These are phyloP conservation scores for Sphagnurus paluster DNA, from an alignment of 1,284 basidiomycete species.

Conservation along the genomic window DNA sequence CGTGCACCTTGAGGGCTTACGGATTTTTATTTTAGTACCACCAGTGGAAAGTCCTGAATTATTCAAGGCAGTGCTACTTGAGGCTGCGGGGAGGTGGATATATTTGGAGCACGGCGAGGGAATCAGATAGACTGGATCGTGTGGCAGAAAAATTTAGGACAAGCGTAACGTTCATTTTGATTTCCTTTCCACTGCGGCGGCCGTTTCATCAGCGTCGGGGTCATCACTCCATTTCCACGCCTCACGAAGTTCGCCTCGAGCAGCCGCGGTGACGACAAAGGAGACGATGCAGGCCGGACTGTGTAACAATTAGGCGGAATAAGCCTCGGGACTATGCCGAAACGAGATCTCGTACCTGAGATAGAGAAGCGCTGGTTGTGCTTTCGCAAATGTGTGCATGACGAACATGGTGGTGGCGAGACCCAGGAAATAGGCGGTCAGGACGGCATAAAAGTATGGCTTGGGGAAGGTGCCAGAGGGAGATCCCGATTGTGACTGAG, in stretches of 20 bases:
- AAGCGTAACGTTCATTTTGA: constrained; percentile 7
- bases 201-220: constrained; percentile 24
- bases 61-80: too few relatives aligned
- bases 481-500: constrained; percentile 21
- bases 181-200: constrained; percentile 19
- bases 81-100: not conserved
- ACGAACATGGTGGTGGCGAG: constrained; percentile 81
- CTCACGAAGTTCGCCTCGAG: constrained; percentile 57
- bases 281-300: constrained; percentile 72
- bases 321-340: not conserved
- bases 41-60: not conserved
- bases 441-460: constrained; percentile 78
- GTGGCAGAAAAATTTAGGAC: not conserved
- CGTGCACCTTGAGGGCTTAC: too few relatives aligned
- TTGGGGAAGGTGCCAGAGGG: constrained; percentile 47
- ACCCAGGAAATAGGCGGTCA: constrained; percentile 80
- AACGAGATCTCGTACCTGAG: constrained; percentile 60
- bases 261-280: constrained; percentile 52
- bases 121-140: not conserved
- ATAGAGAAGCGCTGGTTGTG: constrained; percentile 94
- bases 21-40: not conserved
- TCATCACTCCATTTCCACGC: constrained; percentile 69
- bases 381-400: constrained; percentile 81
- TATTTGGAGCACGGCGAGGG: not conserved
- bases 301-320: constrained; percentile 3